Percentiles rank a stretch among this genome's conserved stretches.
Conservation (phyloP, 2,329 filamentous ascomycete genomes). For the Catunica adiposa region DNA sequence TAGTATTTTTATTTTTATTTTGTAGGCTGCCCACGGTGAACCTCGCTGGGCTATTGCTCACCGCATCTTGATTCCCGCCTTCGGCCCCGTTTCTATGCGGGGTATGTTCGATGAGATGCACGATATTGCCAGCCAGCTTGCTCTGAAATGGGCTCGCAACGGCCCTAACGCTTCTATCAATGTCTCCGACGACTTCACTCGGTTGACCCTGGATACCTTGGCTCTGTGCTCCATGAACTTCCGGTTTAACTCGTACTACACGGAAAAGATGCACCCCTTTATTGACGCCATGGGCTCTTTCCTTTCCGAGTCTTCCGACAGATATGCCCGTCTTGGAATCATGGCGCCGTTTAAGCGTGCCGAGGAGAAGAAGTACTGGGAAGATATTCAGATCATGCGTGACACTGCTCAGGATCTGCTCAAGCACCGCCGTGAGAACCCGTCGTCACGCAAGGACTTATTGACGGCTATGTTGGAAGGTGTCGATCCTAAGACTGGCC, state of each 20-base stretch:
- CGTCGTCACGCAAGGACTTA: conserved; percentile 45
- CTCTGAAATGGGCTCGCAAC: conserved; percentile 51
- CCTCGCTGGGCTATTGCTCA: conserved; percentile 53
- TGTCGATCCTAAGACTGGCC: conserved; percentile 48
- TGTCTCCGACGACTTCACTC: conserved; percentile 51
- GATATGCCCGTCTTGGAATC: conserved; percentile 27
- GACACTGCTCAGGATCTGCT: conserved; percentile 44
- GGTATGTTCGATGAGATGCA: conserved; percentile 55
- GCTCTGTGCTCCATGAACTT: conserved; percentile 55
- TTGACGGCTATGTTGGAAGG: conserved; percentile 54
- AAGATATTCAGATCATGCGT: conserved; percentile 39
- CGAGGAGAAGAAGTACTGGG: conserved; percentile 33
- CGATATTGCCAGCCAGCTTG: conserved; percentile 48
- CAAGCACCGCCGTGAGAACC: conserved; percentile 37
- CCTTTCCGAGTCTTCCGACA: conserved; percentile 37
- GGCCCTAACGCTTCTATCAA: conserved; percentile 41
- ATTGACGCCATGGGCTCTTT: conserved; percentile 50
- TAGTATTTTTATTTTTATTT: too few species aligned
- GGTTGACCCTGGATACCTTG: conserved; percentile 56
- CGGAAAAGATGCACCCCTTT: conserved; percentile 52
- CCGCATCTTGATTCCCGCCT: conserved; percentile 48
- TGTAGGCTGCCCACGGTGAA: conserved; percentile 29
- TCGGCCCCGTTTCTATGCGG: conserved; percentile 51
- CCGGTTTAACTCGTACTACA: conserved; percentile 62
- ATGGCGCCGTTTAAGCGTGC: conserved; percentile 34